Conservation (phyloP, 805 yeast species). For the Yarrowia deformans region DNA sequence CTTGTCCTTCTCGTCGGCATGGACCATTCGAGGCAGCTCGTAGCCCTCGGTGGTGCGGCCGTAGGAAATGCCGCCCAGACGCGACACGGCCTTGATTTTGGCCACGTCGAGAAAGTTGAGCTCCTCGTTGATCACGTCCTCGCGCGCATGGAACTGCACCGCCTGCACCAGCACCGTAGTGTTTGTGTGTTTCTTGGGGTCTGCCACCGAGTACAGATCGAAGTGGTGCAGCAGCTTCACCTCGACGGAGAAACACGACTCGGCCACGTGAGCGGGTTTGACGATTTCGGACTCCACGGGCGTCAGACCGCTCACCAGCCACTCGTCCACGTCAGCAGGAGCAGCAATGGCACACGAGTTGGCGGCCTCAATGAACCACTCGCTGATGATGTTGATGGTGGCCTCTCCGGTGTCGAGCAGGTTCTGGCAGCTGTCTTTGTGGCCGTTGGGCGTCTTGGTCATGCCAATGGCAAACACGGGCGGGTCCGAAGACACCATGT, state of each 20-base stretch:
- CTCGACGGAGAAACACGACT: conserved; percentile 66
- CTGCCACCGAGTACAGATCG: conserved; percentile 55
- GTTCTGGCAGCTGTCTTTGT: conserved; percentile 62
- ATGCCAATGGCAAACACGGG: conserved; percentile 64
- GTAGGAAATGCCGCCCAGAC: conserved; percentile 63
- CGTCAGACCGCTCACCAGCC: conserved; percentile 63
- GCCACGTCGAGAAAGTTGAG: conserved; percentile 54
- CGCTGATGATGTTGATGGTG: conserved; percentile 64
- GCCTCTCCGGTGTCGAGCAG: conserved; percentile 60
- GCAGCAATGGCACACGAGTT: conserved; percentile 58
- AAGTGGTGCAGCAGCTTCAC: conserved; percentile 57
- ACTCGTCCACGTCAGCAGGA: conserved; percentile 62
- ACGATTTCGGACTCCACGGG: conserved; percentile 56
- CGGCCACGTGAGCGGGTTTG: conserved; percentile 64
- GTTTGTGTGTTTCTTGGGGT: conserved; percentile 52
- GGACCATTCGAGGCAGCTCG: conserved; percentile 58
- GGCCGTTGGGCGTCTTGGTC: conserved; percentile 51
- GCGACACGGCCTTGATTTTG: conserved; percentile 61
- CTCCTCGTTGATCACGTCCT: conserved; percentile 59
- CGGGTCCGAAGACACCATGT: conserved; percentile 60
- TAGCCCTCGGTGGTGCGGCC: conserved; percentile 56
- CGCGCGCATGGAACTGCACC: conserved; percentile 62
- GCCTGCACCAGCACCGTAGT: conserved; percentile 61
- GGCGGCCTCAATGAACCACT: conserved; percentile 72
- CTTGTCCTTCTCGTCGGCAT: conserved; percentile 41